These are phyloP conservation scores for Tilletia walkeri DNA, from an alignment of 1,284 basidiomycete species.

Conservation along the genomic window DNA sequence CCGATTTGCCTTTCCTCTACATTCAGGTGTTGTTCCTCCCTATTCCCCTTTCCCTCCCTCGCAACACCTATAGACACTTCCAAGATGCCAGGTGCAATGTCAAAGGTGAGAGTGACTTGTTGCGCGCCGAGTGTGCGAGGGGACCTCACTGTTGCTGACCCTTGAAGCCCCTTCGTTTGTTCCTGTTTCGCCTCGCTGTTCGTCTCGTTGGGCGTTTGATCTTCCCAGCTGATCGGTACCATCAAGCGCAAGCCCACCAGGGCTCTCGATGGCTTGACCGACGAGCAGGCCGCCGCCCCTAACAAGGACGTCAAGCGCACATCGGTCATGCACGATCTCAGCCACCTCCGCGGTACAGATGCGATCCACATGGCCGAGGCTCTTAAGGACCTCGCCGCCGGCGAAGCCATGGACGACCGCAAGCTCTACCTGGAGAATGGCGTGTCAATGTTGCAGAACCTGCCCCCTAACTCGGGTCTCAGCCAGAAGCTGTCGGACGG, in stretches of 20 bases:
- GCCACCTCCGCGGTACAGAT: slow-evolving; percentile 25
- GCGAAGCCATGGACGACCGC: slow-evolving; percentile 37
- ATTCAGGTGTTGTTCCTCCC: background rate
- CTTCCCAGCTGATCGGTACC: slow-evolving; percentile 24
- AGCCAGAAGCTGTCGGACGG: slow-evolving; percentile 19
- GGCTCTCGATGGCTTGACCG: slow-evolving; percentile 24
- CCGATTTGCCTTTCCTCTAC: too few species aligned
- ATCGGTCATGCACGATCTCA: slow-evolving; percentile 24
- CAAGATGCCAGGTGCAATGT: slow-evolving; percentile 17
- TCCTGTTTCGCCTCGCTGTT: background rate
- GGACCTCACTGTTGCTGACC: background rate
- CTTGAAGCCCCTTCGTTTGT: background rate
- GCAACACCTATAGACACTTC: background rate
- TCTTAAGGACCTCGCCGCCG: slow-evolving; percentile 22
- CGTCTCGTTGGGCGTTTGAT: background rate
- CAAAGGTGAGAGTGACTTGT: slow-evolving; percentile 16
- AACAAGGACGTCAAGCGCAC: slow-evolving; percentile 22
- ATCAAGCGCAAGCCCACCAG: slow-evolving; percentile 26
- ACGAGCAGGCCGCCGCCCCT: slow-evolving; percentile 24
- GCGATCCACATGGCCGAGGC: slow-evolving; percentile 24
- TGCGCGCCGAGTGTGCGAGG: too few species aligned
- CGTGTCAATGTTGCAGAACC: slow-evolving; percentile 33
- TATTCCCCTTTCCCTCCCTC: background rate
- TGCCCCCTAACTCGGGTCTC: slow-evolving; percentile 32
- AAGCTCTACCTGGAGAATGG: slow-evolving; percentile 43